Base-by-base conservation (phyloP, 108 stramenopile genomes). In the Cylindrotheca closterium region DNA sequence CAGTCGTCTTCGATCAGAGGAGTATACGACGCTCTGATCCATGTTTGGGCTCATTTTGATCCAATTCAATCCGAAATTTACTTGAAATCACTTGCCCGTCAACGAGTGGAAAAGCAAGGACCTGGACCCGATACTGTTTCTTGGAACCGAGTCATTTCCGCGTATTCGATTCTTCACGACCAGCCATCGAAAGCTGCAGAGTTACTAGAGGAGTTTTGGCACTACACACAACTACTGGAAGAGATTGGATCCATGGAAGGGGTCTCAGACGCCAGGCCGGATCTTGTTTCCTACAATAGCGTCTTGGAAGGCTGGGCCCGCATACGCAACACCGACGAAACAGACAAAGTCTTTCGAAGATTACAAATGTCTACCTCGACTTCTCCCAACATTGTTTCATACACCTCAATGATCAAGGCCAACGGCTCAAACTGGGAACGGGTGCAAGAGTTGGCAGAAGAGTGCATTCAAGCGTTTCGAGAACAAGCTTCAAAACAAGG, bases 91-190 rank as follows among this genome's bases (percentile, higher is more conserved):
- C 21, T 65, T 32, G 71, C 71, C 15, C 47, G 49, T 32, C 56
- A 51, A 19, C 47, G 37, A 18, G n/a, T 66, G 51, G 10, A 19
- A 4, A 5, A 3, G 5, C 19, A 33, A 42, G 28, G 33, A 19
- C 52, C 51, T 15, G 51, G 62, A 10, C 71, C 71, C 15, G 71
- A 65, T 46, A 65, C 71, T 1, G 57, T 65, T 48, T 45, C 50
- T 32, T 73, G 71, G 71, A 73, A 73, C 45, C 63, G 52, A 30
- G 71, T 73, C 33, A 37, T 73, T 47, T 73, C 71, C 29, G 64
- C 63, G 1, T 51, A 53, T 30, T 33, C 63, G 21, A 73, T 73
- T 60, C 57, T 21, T 34, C 58, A 73, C 46, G 42, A 32, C 28
- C 63, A 73, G 27, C 71, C 71, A 25, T 3, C 58, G 15, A 30